phyloP scores from a whole-genome alignment of 1,139 yeast genomes.

The Lodderomyces pseudojiufengensis region DNA sequence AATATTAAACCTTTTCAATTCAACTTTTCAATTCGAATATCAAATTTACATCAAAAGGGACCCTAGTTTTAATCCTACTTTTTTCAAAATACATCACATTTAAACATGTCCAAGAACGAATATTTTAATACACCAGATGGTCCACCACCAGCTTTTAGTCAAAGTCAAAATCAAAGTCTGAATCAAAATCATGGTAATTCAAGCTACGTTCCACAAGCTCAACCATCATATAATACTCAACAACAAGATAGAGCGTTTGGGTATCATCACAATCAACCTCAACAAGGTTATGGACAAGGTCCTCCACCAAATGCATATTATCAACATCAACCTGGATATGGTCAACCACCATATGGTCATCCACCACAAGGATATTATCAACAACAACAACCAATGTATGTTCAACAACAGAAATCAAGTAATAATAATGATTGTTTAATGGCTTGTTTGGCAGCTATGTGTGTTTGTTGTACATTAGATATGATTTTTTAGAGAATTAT shows the following conservation, averaged over 20 bases:
- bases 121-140: slow-evolving; percentile 42
- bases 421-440: slow-evolving; percentile 52
- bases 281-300: slow-evolving; percentile 27
- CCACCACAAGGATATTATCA: slow-evolving; percentile 22
- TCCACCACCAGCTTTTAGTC: slow-evolving; percentile 45
- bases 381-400: slow-evolving; percentile 58
- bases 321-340: slow-evolving; percentile 15
- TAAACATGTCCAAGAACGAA: slow-evolving; percentile 20
- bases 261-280: slow-evolving; percentile 19
- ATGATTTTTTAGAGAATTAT: slow-evolving; percentile 54
- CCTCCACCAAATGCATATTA: slow-evolving; percentile 17
- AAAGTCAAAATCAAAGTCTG: slow-evolving; percentile 6
- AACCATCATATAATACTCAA: slow-evolving; percentile 29
- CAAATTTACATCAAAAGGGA: too few relatives aligned
- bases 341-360: slow-evolving; percentile 16
- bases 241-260: slow-evolving; percentile 31
- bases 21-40: too few relatives aligned
- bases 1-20: too few relatives aligned
- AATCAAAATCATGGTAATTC: slow-evolving; percentile 3
- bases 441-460: slow-evolving; percentile 69
- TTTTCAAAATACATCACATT: too few relatives aligned
- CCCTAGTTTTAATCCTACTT: too few relatives aligned
- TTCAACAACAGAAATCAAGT: slow-evolving; percentile 46
- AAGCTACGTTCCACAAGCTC: slow-evolving; percentile 31
- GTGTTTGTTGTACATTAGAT: slow-evolving; percentile 73